These are phyloP conservation scores for Aphelidium insulamus DNA, from an alignment of 371 early-diverging fungal genomes.

Conservation along the genomic window DNA sequence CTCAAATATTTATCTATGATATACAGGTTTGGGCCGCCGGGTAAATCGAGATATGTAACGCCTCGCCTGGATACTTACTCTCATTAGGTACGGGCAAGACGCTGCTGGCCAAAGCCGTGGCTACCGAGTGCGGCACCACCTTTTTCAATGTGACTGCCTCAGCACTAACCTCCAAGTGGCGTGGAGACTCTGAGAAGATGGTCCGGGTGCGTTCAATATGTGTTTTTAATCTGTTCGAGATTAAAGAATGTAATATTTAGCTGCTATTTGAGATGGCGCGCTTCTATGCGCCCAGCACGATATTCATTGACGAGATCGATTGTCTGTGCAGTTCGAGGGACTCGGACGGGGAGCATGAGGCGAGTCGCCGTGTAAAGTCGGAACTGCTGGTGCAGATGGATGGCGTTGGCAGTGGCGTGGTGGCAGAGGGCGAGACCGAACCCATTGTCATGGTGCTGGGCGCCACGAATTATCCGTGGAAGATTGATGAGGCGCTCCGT, in stretches of 20 bases:
- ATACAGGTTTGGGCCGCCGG: no score
- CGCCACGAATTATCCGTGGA: constrained; percentile 33
- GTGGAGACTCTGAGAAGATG: constrained; percentile 29
- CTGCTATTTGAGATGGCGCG: constrained; percentile 29
- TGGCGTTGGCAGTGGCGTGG: constrained; percentile 10
- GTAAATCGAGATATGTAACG: no score
- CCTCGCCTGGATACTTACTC: no score
- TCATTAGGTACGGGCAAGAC: constrained; percentile 47
- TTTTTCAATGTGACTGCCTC: constrained; percentile 29
- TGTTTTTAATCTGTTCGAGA: background rate
- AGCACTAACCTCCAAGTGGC: constrained; percentile 27
- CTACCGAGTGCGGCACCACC: constrained; percentile 31
- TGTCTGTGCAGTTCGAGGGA: constrained; percentile 20
- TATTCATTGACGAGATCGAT: constrained; percentile 37
- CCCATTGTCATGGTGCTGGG: constrained; percentile 28
- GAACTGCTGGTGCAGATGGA: constrained; percentile 37
- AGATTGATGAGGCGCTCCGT: constrained; percentile 26
- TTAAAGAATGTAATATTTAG: constrained; percentile 5
- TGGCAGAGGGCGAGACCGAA: background rate
- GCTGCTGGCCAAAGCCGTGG: constrained; percentile 34
- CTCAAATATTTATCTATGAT: no score
- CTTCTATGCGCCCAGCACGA: constrained; percentile 25
- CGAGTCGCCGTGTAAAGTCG: constrained; percentile 23
- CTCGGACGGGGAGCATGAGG: constrained; percentile 24
- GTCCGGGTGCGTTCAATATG: constrained; percentile 12